phyloP scores from a whole-genome alignment of 1,284 basidiomycete species.

The Boletus sp. region DNA sequence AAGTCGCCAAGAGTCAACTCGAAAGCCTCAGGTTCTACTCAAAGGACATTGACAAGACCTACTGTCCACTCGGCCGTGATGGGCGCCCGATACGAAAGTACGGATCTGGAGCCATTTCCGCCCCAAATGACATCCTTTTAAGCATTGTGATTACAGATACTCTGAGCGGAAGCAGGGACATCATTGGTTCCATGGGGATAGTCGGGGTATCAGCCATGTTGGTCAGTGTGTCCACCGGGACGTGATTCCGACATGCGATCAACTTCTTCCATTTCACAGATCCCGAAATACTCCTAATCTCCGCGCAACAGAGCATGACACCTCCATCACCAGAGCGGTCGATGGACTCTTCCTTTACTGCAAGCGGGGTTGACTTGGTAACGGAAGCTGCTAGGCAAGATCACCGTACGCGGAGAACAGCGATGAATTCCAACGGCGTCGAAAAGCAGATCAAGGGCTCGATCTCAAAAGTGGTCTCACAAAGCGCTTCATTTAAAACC shows the following conservation, averaged over 20 bases:
- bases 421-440: slow-evolving; percentile 36
- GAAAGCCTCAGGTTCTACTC: slow-evolving; percentile 46
- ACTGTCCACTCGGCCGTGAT: slow-evolving; percentile 54
- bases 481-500: slow-evolving; percentile 21
- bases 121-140: not conserved
- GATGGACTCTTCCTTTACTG: slow-evolving; percentile 23
- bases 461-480: slow-evolving; percentile 48
- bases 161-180: slow-evolving; percentile 52
- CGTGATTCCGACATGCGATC: not conserved
- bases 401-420: slow-evolving; percentile 40
- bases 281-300: slow-evolving; percentile 22
- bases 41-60: slow-evolving; percentile 45
- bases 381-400: slow-evolving; percentile 38
- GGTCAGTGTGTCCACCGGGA: slow-evolving; percentile 35
- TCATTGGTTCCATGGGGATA: slow-evolving; percentile 64
- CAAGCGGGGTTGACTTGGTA: slow-evolving; percentile 35
- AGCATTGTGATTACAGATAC: slow-evolving; percentile 33
- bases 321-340: slow-evolving; percentile 28
- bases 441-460: slow-evolving; percentile 53
- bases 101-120: slow-evolving; percentile 20
- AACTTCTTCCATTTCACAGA: slow-evolving; percentile 13
- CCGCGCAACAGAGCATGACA: slow-evolving; percentile 25
- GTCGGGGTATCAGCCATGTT: slow-evolving; percentile 52
- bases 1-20: slow-evolving; percentile 48
- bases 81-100: slow-evolving; percentile 61